Base-by-base conservation (phyloP, 768 basidiomycete species). In the Leccinum variicolor region DNA sequence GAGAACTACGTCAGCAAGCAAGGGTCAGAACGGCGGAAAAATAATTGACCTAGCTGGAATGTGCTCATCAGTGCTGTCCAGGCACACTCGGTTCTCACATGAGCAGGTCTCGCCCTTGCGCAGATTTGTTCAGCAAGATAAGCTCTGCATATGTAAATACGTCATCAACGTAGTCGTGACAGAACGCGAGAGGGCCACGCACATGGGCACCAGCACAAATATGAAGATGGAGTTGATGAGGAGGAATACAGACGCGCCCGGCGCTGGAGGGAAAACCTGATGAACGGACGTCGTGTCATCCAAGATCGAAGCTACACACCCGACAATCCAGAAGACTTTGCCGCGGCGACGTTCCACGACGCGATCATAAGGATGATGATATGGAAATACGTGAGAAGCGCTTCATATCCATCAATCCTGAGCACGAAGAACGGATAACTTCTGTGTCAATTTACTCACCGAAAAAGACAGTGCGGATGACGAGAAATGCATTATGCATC, bases 401-500 rank as follows among this genome's bases (percentile, higher is more conserved):
- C 71, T 72, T 56, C 3, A 45, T 29, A 39, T 0, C 17, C 36
- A 25, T 73, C 23, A 66, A 34, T 15, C 21, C 8, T 13, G 10
- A 28, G 29, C 17, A 43, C 2, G 3, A 11, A 6, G n/a, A 19
- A 43, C 6, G 33, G 14, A 45, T 0, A 14, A 29, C 17, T 6
- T 48, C 47, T n/a, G 25, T 23, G 25, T 7, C 26, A 6, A 5
- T 49, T 15, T 0, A 66, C 83, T 67, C 58, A 86, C 87, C 79
- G 60, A 87, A 81, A 55, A 82, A 69, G 41, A 85, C 77, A 26
- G 81, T 77, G 53, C 87, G 83, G 56, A 80, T 66, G 54, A 84
- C 69, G 52, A 87, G 70, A 68, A 89, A 85, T 4, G 79, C 72
- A 64, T 79, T 86, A 55, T 71, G 74, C 76, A 81, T 78, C 26